phyloP scores from a whole-genome alignment of 345 rosid species.

The Punica granatum region DNA sequence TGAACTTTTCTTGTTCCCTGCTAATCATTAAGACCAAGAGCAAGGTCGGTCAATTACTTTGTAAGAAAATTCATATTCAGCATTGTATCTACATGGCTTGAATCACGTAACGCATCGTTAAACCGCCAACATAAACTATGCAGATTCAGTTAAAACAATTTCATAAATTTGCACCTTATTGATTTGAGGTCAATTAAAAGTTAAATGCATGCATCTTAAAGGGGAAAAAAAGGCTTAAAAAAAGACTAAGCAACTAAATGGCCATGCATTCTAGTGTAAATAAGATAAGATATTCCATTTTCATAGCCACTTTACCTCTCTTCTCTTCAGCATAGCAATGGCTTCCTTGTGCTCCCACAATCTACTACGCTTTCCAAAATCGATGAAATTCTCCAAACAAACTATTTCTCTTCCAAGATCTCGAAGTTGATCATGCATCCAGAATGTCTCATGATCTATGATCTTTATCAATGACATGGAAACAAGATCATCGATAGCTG shows the following conservation, averaged over 20 bases:
- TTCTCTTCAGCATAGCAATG: background rate
- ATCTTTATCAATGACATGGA: conserved; percentile 4
- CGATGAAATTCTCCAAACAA: background rate
- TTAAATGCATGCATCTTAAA: too few relatives aligned
- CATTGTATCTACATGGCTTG: background rate
- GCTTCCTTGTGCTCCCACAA: background rate
- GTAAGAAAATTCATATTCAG: background rate
- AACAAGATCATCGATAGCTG: background rate
- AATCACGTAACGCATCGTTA: too few relatives aligned
- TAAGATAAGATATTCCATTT: too few relatives aligned
- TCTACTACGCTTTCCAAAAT: background rate
- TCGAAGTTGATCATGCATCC: conserved; percentile 12
- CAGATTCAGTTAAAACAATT: too few relatives aligned
- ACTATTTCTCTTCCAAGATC: conserved; percentile 5
- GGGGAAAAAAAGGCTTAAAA: too few relatives aligned
- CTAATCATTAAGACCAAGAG: background rate
- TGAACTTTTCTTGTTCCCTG: conserved; percentile 1
- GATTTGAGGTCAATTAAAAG: too few relatives aligned
- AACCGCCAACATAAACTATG: too few relatives aligned
- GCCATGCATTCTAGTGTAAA: too few relatives aligned
- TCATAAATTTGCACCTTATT: too few relatives aligned
- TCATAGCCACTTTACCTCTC: background rate
- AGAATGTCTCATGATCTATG: background rate
- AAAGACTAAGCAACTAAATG: too few relatives aligned
- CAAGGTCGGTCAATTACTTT: background rate